Evolutionary conservation across 306 rosid genomes (phyloP), one percentile per base, ranked within the genome.

Genomic region (apple (Malus domestica)): DNA sequence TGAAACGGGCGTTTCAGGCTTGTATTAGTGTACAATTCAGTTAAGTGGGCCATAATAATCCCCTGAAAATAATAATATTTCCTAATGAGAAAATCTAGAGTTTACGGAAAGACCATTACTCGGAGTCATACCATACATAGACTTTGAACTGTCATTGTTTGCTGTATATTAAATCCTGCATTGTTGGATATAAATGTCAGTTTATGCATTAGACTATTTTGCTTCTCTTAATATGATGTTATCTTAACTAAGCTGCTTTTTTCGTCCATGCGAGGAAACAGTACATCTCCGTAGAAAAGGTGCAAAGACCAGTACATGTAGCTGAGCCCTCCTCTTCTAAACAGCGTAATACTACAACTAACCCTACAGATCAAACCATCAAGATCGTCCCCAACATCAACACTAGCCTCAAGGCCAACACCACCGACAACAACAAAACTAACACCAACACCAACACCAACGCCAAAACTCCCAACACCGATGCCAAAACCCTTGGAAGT

Each of bases 251-350:
- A 63, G 38, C 68, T 57, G n/a, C 11, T n/a, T 72, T 15, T 25
- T 35, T 72, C 8, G 20, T 54, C 10, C n/a, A 23, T 72, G 52
- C 30, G 60, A 7, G 38, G 49, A 44, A 54, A 35, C 67, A 79
- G 73, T 79, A 72, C 73, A 38, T 79, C 68, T 79, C 68, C 49
- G 15, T 42, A 19, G 13, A 64, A 63, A 72, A 30, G 60, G 13
- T 12, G 32, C n/a, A 54, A 52, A 29, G 66, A 18, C 55, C 72
- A 71, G 57, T 1, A 20, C 32, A 13, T 33, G 38, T 52, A 22
- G 61, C 71, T 11, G 51, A 71, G 66, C 58, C 72, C 46, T 54
- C 59, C 45, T 23, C 72, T 2, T 13, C 54, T 49, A 20, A 49
- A 49, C 55, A 49, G 55, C 55, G 8, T 49, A 49, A 15, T 49